A percentile compares a stretch with the other conserved stretches of the same genome.
phyloP scores from a whole-genome alignment of 257 asterid species.

The Solanum rostratum region DNA sequence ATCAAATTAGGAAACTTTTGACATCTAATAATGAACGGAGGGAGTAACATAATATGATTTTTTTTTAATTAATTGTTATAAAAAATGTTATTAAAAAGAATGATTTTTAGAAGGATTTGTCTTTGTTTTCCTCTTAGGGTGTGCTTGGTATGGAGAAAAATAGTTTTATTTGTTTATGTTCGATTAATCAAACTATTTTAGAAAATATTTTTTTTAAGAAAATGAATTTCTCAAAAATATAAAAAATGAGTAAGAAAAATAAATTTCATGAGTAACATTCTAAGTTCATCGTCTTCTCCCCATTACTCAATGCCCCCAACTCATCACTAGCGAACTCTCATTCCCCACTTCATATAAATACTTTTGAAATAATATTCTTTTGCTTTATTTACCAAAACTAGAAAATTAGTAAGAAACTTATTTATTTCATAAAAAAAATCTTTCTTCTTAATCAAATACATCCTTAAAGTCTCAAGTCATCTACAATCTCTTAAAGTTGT shows the following conservation, averaged over 20 bases:
- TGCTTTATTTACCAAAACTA: background rate
- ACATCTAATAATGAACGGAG: no score
- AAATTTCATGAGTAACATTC: background rate
- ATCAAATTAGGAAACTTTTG: no score
- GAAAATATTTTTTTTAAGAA: background rate
- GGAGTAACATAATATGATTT: no score
- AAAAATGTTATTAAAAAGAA: background rate
- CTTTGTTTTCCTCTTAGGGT: background rate
- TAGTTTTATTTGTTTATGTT: background rate
- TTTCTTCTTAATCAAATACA: no score
- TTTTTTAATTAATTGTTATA: background rate
- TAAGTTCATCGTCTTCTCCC: background rate
- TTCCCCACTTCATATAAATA: background rate
- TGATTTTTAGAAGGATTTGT: background rate
- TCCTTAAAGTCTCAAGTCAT: no score
- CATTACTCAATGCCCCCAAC: background rate
- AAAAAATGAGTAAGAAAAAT: background rate
- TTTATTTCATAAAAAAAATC: background rate
- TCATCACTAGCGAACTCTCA: no score
- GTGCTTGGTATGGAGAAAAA: background rate
- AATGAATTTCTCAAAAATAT: background rate
- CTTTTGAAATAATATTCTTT: background rate
- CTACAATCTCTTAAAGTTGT: no score
- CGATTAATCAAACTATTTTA: background rate
- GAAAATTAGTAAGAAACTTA: background rate